A percentile compares a stretch with the other conserved stretches of the same genome.
Conservation (phyloP, 495 filamentous ascomycete genomes). For the Thozetella sp. region DNA sequence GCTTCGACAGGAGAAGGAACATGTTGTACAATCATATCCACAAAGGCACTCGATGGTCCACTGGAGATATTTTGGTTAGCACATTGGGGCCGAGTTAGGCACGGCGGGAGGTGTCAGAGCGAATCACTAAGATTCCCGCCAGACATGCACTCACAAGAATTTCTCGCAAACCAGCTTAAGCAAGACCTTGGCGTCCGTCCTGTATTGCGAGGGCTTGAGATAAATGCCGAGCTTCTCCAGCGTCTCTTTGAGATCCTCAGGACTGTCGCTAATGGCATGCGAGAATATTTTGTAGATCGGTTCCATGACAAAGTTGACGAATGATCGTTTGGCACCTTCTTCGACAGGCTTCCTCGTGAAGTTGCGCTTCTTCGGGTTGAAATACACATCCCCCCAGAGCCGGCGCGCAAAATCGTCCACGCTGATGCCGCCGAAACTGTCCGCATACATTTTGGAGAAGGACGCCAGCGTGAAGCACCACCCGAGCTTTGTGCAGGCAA, state of each 20-base stretch:
- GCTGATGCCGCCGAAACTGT: slow-evolving; percentile 81
- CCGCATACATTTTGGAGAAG: slow-evolving; percentile 95
- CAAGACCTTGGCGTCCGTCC: slow-evolving; percentile 83
- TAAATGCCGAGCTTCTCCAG: slow-evolving; percentile 78
- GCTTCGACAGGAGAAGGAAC: slow-evolving; percentile 86
- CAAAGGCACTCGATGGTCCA: slow-evolving; percentile 77
- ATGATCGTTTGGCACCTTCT: slow-evolving; percentile 77
- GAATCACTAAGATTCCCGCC: too few relatives aligned
- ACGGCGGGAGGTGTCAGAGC: too few relatives aligned
- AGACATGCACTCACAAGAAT: slow-evolving; percentile 67
- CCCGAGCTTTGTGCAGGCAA: slow-evolving; percentile 88
- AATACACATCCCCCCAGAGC: slow-evolving; percentile 97
- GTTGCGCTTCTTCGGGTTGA: slow-evolving; percentile 84
- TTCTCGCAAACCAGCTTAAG: slow-evolving; percentile 90
- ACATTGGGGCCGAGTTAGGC: too few relatives aligned
- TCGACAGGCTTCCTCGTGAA: slow-evolving; percentile 89
- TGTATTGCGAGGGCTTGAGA: slow-evolving; percentile 90
- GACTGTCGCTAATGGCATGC: slow-evolving; percentile 90
- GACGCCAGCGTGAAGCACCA: slow-evolving; percentile 96
- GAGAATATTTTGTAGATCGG: slow-evolving; percentile 98
- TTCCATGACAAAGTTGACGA: slow-evolving; percentile 93
- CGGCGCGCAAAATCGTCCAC: slow-evolving; percentile 74
- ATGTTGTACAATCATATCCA: slow-evolving; percentile 93
- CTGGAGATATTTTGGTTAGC: slow-evolving; percentile 7
- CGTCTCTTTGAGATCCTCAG: slow-evolving; percentile 81